Percentiles rank a stretch among this genome's conserved stretches.
These are phyloP conservation scores for Ophiorrhiza pumila DNA, from an alignment of 257 asterid genomes.

Conservation along the genomic window DNA sequence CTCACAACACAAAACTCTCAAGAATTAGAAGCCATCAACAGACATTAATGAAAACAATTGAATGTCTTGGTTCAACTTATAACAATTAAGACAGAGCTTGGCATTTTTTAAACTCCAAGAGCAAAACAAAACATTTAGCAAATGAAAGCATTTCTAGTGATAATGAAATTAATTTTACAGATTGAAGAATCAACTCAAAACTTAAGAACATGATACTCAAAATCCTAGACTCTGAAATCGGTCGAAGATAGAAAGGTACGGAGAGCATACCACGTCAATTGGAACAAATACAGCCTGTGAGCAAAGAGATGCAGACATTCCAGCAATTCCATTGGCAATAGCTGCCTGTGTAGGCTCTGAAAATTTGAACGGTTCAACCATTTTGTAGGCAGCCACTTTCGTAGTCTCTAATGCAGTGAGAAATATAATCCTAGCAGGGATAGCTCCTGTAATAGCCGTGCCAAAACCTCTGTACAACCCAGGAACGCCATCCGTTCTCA, in stretches of 20 bases:
- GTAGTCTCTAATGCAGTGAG: constrained; percentile 87
- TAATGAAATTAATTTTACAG: background rate
- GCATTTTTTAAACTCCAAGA: background rate
- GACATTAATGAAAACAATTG: background rate
- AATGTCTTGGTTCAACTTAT: too few relatives aligned
- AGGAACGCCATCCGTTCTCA: constrained; percentile 71
- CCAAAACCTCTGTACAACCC: constrained; percentile 90
- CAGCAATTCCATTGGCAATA: constrained; percentile 82
- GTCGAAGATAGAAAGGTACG: background rate
- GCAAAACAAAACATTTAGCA: background rate
- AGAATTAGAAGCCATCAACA: background rate
- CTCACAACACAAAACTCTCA: background rate
- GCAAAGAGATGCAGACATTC: constrained; percentile 84
- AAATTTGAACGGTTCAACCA: constrained; percentile 66
- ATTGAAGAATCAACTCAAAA: background rate
- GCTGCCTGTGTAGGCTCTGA: constrained; percentile 91
- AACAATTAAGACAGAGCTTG: background rate
- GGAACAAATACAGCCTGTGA: constrained; percentile 88
- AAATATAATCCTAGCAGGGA: constrained; percentile 85
- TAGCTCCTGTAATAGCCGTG: constrained; percentile 78
- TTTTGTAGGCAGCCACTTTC: constrained; percentile 63
- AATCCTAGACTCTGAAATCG: background rate
- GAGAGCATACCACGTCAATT: constrained; percentile 74
- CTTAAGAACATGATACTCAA: background rate
- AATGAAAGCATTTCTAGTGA: background rate